Evolutionary conservation across 1,284 basidiomycete species (phyloP), one percentile per base, ranked within the genome.

Genomic region (Apiotrichum sp.): DNA sequence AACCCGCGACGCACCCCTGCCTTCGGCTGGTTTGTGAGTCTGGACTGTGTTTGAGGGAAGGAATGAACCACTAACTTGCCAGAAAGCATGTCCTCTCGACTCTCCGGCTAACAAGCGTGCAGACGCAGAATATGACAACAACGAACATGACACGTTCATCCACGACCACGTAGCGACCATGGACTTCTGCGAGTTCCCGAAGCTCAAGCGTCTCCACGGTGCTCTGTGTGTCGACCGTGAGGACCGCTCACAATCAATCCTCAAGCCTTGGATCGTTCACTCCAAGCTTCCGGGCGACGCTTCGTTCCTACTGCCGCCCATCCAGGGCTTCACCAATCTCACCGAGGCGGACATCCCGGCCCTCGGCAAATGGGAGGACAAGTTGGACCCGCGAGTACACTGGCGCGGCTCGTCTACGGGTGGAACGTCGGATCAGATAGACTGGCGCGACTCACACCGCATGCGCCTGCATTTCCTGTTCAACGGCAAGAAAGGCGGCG

Each of bases 181-280:
- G 77, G 74, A 80, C 61, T 74, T 79, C 61, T 81, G 80, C 67
- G 66, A 75, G 59, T 78, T 78, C 57, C 78, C 79, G 3, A 71
- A 69, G 47, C 62, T 74, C n/a, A 77, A 75, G 61, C 62, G 67
- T 6, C 57, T 77, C 16, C 75, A 77, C 53, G 75, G 75, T 5
- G 73, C 75, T 16, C 67, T 76, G 66, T 59, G 57, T 14, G 44
- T 71, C 45, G 73, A 75, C 58, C 73, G 70, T 50, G 67, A 67
- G 33, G 65, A 68, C 47, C 69, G 75, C 4, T 73, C 74, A n/a
- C 72, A 69, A 35, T 73, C 72, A 0, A 54, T 63, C 11, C 62
- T 77, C 39, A 70, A 71, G 53, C 75, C 75, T 6, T 64, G 72
- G 46, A 55, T 77, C 29, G 74, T 75, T 31, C 63, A 75, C 45